Conservation (phyloP, 441 rosid species). For the Euphorbia schlechtendalii region DNA sequence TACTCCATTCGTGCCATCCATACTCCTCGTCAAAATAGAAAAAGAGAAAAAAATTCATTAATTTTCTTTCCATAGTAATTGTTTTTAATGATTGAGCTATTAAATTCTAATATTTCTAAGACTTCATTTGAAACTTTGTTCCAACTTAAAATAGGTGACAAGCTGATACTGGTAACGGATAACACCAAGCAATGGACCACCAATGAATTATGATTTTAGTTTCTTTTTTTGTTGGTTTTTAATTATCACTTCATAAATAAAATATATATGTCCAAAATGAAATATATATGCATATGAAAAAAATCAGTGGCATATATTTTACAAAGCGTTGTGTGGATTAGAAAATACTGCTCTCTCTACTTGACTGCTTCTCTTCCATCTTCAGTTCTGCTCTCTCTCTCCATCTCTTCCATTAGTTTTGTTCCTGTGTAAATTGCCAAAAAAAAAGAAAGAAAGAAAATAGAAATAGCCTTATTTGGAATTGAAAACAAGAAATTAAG, state of each 20-base stretch:
- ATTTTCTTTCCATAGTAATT: too few species aligned
- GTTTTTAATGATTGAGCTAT: too few species aligned
- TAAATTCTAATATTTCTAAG: too few species aligned
- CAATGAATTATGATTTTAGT: not conserved
- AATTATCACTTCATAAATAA: not conserved
- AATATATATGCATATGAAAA: not conserved
- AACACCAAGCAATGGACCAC: conserved; percentile 10
- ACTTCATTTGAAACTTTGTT: not conserved
- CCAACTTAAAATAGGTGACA: not conserved
- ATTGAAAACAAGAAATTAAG: conserved; percentile 4
- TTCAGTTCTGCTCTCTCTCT: conserved; percentile 6
- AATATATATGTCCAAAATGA: not conserved
- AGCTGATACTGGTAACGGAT: not conserved
- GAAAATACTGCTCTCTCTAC: conserved; percentile 13
- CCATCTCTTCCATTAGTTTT: not conserved
- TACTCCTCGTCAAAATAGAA: too few species aligned
- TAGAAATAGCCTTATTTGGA: conserved; percentile 3
- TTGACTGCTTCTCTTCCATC: conserved; percentile 15
- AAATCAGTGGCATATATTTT: conserved; percentile 44
- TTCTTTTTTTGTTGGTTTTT: not conserved
- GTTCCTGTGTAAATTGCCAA: too few species aligned
- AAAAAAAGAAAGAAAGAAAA: too few species aligned
- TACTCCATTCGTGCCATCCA: too few species aligned
- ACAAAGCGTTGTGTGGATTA: conserved; percentile 39
- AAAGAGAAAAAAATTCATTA: too few species aligned